Evolutionary conservation across 2,329 filamentous ascomycete species (phyloP).

Genomic region (Fusarium nisikadoi): DNA sequence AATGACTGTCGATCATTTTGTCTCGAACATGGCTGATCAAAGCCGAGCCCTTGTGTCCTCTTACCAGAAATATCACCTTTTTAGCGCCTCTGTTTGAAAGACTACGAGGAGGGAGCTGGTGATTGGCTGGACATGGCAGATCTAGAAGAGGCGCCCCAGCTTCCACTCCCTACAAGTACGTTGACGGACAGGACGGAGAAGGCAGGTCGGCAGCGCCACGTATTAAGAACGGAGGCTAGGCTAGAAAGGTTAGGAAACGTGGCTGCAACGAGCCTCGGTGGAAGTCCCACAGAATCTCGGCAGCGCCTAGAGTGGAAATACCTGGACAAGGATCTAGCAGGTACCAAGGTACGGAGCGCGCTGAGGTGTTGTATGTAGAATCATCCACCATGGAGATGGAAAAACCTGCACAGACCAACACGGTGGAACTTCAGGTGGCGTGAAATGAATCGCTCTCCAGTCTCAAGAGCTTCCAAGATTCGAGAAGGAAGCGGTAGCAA

Average conservation of each 20-base stretch:
- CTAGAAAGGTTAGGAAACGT: slow-evolving; percentile 33
- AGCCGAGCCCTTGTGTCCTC: slow-evolving; percentile 5
- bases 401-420: slow-evolving; percentile 25
- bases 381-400: slow-evolving; percentile 10
- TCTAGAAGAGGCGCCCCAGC: slow-evolving; percentile 8
- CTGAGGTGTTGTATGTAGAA: slow-evolving; percentile 11
- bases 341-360: slow-evolving; percentile 29
- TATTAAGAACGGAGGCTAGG: neutral
- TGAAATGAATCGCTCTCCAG: slow-evolving; percentile 5
- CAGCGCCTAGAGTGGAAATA: slow-evolving; percentile 25
- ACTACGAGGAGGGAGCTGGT: slow-evolving; percentile 6
- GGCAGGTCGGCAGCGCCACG: slow-evolving; percentile 33
- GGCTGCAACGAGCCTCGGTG: slow-evolving; percentile 33
- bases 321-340: slow-evolving; percentile 4
- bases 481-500: slow-evolving; percentile 17
- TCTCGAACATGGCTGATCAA: slow-evolving; percentile 27
- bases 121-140: slow-evolving; percentile 2
- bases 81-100: neutral
- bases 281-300: slow-evolving; percentile 19
- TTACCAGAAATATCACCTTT: neutral
- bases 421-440: slow-evolving; percentile 17
- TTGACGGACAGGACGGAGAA: neutral
- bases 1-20: slow-evolving; percentile 11
- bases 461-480: slow-evolving; percentile 28
- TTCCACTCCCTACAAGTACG: slow-evolving; percentile 4